These are phyloP conservation scores for Glycine tomentella DNA, from an alignment of 306 rosid genomes.

Conservation along the genomic window DNA sequence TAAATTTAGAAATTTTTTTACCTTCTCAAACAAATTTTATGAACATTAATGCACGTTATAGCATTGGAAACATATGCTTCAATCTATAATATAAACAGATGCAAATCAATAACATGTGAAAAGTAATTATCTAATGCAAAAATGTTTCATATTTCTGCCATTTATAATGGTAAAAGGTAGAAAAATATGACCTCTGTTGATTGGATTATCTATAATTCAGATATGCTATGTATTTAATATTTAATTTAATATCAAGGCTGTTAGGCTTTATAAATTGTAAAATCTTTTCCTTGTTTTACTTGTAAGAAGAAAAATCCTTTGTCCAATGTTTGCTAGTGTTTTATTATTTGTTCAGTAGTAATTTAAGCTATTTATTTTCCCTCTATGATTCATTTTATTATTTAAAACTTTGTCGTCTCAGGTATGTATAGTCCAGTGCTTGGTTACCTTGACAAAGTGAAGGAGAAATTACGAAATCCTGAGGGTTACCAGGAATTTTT, in stretches of 20 bases:
- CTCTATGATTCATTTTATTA: conserved; percentile 18
- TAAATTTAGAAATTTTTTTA: background rate
- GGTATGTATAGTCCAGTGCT: conserved; percentile 81
- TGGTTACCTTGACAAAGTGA: conserved; percentile 90
- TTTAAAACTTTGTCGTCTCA: conserved; percentile 48
- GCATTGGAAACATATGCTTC: conserved; percentile 13
- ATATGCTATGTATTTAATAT: conserved; percentile 10
- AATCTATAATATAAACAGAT: background rate
- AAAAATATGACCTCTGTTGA: conserved; percentile 20
- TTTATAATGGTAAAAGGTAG: background rate
- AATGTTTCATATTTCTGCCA: background rate
- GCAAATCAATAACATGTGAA: no score
- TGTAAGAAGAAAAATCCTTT: conserved; percentile 14
- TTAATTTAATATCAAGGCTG: conserved; percentile 1
- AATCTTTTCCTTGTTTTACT: conserved; percentile 28
- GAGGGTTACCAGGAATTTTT: conserved; percentile 94
- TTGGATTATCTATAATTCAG: conserved; percentile 21
- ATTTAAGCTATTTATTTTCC: conserved; percentile 13
- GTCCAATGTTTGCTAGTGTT: background rate
- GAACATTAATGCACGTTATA: conserved; percentile 26
- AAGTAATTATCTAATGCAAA: conserved; percentile 20
- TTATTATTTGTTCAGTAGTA: background rate
- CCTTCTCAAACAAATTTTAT: conserved; percentile 4
- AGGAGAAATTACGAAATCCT: conserved; percentile 77
- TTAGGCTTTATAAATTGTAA: conserved; percentile 20